Percentiles rank a stretch among this genome's conserved stretches.
Conservation (phyloP, 1,284 basidiomycete genomes). For the Somion occarium region DNA sequence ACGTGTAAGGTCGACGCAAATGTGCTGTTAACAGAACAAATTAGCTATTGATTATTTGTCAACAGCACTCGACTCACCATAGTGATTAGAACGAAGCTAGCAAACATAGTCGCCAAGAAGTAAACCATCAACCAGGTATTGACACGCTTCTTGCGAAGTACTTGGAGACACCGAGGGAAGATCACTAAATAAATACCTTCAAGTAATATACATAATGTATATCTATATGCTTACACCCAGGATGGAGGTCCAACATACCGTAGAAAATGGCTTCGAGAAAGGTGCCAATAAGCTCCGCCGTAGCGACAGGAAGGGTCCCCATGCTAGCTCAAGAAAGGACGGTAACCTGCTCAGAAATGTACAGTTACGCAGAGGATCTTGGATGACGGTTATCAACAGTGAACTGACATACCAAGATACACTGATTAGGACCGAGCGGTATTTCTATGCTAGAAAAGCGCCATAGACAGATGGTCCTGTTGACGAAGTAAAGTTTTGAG, state of each 20-base stretch:
- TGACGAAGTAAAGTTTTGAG: too few relatives aligned
- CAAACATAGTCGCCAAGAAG: constrained; percentile 4
- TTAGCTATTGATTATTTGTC: too few relatives aligned
- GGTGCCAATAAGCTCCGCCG: constrained; percentile 12
- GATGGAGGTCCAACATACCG: constrained; percentile 1
- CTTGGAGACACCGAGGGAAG: constrained; percentile 8
- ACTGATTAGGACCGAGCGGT: too few relatives aligned
- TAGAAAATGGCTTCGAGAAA: constrained; percentile 9
- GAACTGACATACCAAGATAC: too few relatives aligned
- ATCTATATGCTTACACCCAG: not conserved
- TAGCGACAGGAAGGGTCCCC: constrained; percentile 7
- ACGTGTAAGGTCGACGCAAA: constrained; percentile 8
- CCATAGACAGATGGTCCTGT: too few relatives aligned
- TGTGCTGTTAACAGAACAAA: constrained; percentile 4
- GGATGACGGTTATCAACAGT: too few relatives aligned
- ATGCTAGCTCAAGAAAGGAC: too few relatives aligned
- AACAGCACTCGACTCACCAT: constrained; percentile 1
- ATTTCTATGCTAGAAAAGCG: too few relatives aligned
- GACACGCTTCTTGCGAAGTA: constrained; percentile 3
- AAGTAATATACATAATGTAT: too few relatives aligned
- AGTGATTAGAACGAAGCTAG: constrained; percentile 7
- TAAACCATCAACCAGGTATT: constrained; percentile 2
- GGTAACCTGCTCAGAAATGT: too few relatives aligned
- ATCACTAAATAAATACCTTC: constrained; percentile 11
- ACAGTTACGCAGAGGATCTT: too few relatives aligned